phyloP scores from a whole-genome alignment of 305 asterid species.

The Coffea humblotiana region DNA sequence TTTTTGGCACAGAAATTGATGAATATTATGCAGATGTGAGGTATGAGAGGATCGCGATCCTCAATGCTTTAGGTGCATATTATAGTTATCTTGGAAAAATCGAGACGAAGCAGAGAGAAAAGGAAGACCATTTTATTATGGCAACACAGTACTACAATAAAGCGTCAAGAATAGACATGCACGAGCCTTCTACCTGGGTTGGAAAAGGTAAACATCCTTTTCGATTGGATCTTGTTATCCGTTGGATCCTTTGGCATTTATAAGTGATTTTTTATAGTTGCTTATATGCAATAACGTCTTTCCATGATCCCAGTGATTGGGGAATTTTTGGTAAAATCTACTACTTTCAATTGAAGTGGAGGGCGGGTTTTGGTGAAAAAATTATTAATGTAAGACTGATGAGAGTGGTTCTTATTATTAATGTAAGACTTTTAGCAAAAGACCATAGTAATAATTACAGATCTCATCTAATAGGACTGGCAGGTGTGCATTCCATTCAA shows the following conservation, averaged over 20 bases:
- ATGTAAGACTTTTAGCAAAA: not conserved
- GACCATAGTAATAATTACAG: not conserved
- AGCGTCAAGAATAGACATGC: slow-evolving; percentile 98
- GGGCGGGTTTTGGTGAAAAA: not conserved
- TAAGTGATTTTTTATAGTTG: not conserved
- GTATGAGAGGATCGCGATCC: slow-evolving; percentile 94
- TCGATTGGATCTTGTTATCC: slow-evolving; percentile 3
- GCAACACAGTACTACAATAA: slow-evolving; percentile 94
- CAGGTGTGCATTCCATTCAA: not conserved
- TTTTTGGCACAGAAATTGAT: slow-evolving; percentile 77
- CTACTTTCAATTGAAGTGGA: not conserved
- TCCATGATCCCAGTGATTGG: not conserved
- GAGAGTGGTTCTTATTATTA: not conserved
- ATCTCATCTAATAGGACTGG: not conserved
- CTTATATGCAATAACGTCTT: not conserved
- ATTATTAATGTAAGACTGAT: not conserved
- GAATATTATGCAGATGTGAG: slow-evolving; percentile 95
- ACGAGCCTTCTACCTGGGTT: slow-evolving; percentile 99
- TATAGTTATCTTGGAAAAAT: slow-evolving; percentile 87
- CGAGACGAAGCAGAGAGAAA: slow-evolving; percentile 84
- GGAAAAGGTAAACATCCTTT: slow-evolving; percentile 72
- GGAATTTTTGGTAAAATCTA: not conserved
- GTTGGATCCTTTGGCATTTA: not conserved
- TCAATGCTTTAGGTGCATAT: slow-evolving; percentile 96
- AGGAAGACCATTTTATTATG: slow-evolving; percentile 82